Base-by-base conservation (phyloP, 2,329 filamentous ascomycete species). In the Neonectria sp. region DNA sequence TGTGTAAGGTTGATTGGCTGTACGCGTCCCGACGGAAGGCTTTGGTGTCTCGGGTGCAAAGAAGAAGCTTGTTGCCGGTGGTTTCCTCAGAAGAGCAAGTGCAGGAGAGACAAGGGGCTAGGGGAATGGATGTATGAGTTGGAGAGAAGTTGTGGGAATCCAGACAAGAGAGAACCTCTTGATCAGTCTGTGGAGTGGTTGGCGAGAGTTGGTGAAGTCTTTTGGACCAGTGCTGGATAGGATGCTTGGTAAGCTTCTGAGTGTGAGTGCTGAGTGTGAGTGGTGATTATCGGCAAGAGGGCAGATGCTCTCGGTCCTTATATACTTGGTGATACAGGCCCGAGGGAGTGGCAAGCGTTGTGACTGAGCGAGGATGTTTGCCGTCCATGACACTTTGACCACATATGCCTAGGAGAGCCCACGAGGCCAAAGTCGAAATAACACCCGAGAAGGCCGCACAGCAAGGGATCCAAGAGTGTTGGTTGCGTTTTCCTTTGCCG, bases 371-470 rank as follows among this genome's bases (percentile, higher is more conserved):
- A 76, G 74, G 68, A 70, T 70, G 74, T 76, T 73, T 75, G 65
- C 65, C 70, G 67, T 75, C 73, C 73, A 75, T 75, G 68, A 63
- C 71, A 73, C 67, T 75, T 67, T 73, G 74, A 71, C 67, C 67
- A 69, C 72, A 75, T 62, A 60, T 74, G 65, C 67, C 67, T 75
- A 66, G 67, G 63, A 67, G 67, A 76, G 66, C 55, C 70, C 68
- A 68, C 68, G 70, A 76, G 71, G 67, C 37, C 64, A 76, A 75
- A 75, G 73, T 74, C 70, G 74, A 76, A 75, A 76, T 72, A 74
- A 71, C 65, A 69, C 61, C 73, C 68, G 68, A 67, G 69, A 72
- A 52, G 70, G 64, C 53, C 65, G 55, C 48, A 59, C 59, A 60
- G 65, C 70, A 74, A 76, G 71, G 71, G 64, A 71, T 59, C 61